phyloP scores from a whole-genome alignment of 768 basidiomycete species.

The Dentipellis sp. region DNA sequence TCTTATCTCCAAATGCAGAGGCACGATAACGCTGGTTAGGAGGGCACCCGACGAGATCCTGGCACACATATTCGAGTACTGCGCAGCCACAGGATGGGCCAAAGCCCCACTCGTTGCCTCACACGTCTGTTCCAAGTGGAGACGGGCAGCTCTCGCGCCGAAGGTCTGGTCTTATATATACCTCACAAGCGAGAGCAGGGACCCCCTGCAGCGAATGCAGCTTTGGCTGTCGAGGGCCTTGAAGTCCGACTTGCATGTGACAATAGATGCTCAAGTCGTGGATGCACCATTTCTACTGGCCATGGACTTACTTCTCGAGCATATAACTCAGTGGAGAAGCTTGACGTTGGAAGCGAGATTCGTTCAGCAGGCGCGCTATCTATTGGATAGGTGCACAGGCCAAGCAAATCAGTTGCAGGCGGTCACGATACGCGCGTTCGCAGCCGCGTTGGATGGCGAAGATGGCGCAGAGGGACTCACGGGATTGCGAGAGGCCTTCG shows the following conservation, averaged over 20 bases:
- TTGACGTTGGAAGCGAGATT: slow-evolving; percentile 31
- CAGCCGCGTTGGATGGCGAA: slow-evolving; percentile 1
- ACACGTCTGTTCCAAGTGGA: slow-evolving; percentile 53
- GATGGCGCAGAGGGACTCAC: slow-evolving; percentile 3
- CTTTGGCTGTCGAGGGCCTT: slow-evolving; percentile 44
- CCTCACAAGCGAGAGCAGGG: slow-evolving; percentile 35
- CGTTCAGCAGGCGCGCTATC: slow-evolving; percentile 27
- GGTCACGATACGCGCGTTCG: slow-evolving; percentile 19
- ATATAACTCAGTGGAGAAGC: slow-evolving; percentile 33
- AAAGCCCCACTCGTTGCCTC: slow-evolving; percentile 46
- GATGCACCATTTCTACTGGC: slow-evolving; percentile 6
- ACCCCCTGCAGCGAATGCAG: slow-evolving; percentile 32
- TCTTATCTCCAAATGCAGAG: slow-evolving; percentile 34
- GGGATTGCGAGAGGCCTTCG: slow-evolving; percentile 17
- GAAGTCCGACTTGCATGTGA: slow-evolving; percentile 34
- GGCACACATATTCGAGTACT: slow-evolving; percentile 42
- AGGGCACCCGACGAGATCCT: slow-evolving; percentile 48
- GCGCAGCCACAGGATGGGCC: slow-evolving; percentile 41
- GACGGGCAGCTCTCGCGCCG: slow-evolving; percentile 40
- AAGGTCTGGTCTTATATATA: slow-evolving; percentile 50
- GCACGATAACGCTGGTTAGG: slow-evolving; percentile 45
- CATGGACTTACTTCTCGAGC: slow-evolving; percentile 26
- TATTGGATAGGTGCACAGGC: slow-evolving; percentile 28
- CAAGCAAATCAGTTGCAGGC: slow-evolving; percentile 28
- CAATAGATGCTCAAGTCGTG: slow-evolving; percentile 31